These are phyloP conservation scores for Tuber magnatum DNA, from an alignment of 495 filamentous ascomycete genomes.

Conservation along the genomic window DNA sequence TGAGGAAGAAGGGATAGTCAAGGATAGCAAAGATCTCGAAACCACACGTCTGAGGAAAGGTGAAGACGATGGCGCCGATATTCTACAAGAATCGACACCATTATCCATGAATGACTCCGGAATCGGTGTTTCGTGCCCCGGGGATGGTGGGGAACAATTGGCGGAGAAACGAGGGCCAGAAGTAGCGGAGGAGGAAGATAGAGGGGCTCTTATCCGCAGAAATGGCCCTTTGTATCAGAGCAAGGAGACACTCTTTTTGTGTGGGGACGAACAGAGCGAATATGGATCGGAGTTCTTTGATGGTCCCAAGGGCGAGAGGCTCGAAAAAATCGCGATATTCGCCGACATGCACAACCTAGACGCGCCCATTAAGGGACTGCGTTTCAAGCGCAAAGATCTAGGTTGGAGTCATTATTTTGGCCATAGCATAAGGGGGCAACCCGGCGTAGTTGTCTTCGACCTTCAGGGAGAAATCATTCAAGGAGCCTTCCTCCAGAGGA, in stretches of 20 bases:
- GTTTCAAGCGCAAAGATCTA: not conserved
- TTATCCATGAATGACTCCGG: constrained; percentile 9
- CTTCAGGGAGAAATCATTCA: not conserved
- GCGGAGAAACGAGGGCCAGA: not conserved
- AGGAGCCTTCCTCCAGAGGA: not conserved
- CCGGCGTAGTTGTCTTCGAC: not conserved
- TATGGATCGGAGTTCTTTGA: not conserved
- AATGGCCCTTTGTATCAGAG: not conserved
- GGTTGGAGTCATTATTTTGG: not conserved
- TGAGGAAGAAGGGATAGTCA: not conserved
- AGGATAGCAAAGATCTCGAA: not conserved
- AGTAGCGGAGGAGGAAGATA: not conserved
- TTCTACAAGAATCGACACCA: not conserved
- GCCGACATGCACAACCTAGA: not conserved
- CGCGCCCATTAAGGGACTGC: not conserved
- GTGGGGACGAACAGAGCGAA: not conserved
- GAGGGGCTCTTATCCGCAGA: not conserved
- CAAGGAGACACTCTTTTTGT: not conserved
- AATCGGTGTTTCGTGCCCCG: constrained; percentile 1
- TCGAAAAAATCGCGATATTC: not conserved
- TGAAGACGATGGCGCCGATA: not conserved
- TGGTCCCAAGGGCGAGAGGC: not conserved
- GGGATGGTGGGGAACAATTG: constrained; percentile 4
- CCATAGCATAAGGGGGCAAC: not conserved
- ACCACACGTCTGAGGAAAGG: not conserved